Conservation (phyloP, 73 alveolate species). For the Uronychia setigera region DNA sequence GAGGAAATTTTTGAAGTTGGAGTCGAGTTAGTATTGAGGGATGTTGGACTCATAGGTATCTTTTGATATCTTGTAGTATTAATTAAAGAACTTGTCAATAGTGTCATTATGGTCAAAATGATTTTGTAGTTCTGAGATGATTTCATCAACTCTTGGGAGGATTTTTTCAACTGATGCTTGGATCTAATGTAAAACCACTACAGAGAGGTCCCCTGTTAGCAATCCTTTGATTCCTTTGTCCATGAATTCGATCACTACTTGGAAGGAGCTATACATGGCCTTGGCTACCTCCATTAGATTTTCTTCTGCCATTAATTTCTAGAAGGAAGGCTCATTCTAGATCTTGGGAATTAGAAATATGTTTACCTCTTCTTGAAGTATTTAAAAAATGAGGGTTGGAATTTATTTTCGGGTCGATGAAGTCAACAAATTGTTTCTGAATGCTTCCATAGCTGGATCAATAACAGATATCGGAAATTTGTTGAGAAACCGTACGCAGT, state of each 20-base stretch:
- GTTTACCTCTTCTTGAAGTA: background rate
- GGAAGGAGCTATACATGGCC: slow-evolving; percentile 56
- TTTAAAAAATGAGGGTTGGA: background rate
- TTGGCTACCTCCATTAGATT: background rate
- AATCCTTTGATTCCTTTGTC: slow-evolving; percentile 86
- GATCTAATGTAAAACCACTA: slow-evolving; percentile 50
- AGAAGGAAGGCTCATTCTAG: background rate
- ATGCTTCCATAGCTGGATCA: background rate
- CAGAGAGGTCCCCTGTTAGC: slow-evolving; percentile 81
- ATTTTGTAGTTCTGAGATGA: slow-evolving; percentile 15
- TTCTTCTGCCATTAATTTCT: background rate
- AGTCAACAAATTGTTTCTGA: background rate
- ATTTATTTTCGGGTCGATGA: background rate
- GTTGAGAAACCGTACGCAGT: background rate
- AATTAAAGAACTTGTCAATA: slow-evolving; percentile 8
- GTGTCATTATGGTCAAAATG: slow-evolving; percentile 11
- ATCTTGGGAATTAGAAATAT: background rate
- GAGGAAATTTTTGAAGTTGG: slow-evolving; percentile 15
- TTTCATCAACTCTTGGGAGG: slow-evolving; percentile 1
- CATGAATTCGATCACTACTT: slow-evolving; percentile 70
- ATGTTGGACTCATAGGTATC: slow-evolving; percentile 1
- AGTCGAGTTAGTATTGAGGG: slow-evolving; percentile 19
- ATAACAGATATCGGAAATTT: background rate
- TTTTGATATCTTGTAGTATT: slow-evolving; percentile 3
- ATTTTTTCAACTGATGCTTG: slow-evolving; percentile 20